Evolutionary conservation across 441 rosid genomes (phyloP), one percentile per base, ranked within the genome.

Genomic region (Gossypium trilobum): DNA sequence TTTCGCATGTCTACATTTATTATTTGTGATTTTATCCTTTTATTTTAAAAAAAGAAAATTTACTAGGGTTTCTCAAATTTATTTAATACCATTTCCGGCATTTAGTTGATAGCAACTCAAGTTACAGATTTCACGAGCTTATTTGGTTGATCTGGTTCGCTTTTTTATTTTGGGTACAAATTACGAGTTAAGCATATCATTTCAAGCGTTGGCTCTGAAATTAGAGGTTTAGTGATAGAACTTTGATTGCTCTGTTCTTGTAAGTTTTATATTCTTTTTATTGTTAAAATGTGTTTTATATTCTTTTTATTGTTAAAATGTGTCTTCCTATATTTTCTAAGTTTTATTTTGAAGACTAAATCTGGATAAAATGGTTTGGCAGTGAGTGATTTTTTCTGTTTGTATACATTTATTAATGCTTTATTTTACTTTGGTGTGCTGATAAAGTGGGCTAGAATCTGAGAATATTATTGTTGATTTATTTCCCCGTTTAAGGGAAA

Each of bases 81-180:
- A 14, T 50, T 50, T 17, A 52, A n/a, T 14, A 14, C 3, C 39
- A 52, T 69, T 8, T 44, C 50, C 14, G 27, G 69, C 64, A 19
- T 9, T 63, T 33, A 68, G 71, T 82, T 73, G 77, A 72, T 75
- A 73, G 78, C 48, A 16, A 46, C 66, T 31, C 65, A 76, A 78
- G 77, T 48, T 75, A 76, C 63, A 76, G 54, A 72, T 84, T 78
- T 78, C 75, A 27, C 27, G 55, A 61, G 57, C 72, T 75, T 69
- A 52, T 44, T 69, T 74, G 56, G 70, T 81, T 73, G 75, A 74
- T 77, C 72, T 29, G 70, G 44, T 36, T 36, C 11, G 44, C 44
- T 56, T 61, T 62, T 50, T 71, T 46, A 6, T 77, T 50, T 10
- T 36, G 44, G 44, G 11, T 36, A 36, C 29, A 57, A 59, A 50